Base-by-base conservation (phyloP, 768 basidiomycete genomes). In the Leucosporidium scottii region DNA sequence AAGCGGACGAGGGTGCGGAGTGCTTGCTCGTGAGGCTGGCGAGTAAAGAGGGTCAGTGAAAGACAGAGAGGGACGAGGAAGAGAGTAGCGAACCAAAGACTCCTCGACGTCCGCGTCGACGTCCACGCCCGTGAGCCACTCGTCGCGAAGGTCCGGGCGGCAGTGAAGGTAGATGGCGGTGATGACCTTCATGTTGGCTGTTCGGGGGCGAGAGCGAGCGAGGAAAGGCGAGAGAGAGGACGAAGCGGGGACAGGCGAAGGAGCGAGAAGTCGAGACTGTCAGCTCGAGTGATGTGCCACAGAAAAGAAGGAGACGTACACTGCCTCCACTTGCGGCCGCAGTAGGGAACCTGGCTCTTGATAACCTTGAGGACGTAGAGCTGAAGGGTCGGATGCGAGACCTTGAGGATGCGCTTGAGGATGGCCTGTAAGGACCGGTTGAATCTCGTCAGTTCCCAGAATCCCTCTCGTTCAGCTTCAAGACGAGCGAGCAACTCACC, bases 121-220 rank as follows among this genome's bases (percentile, higher is more conserved):
- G 77, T 98, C 94, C 20, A 86, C 86, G 1, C 91, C 91, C 18
- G 92, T 89, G 51, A 99, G 82, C 96, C 96, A 99, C 75, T 98
- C 96, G 78, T 99, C 96, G 25, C 94, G 85, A 51, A 99, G 83
- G 76, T 98, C 94, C 12, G 96, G 96, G 62, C 96, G 84, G 77
- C 93, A 97, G 75, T 97, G 96, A 66, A 98, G 82, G 78, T 99
- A 99, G 72, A 99, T 97, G 23, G 93, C 87, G 13, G 96, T 99
- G 74, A 99, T 98, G 64, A 98, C 90, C 80, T 99, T 98, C 96
- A 99, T 99, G 78, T 98, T 99, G 27, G 91, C 94, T 98, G 75
- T n/a, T 18, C 53, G 2, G 10, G 20, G 1, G 25, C 58, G 23
- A 31, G 18, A 17, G 5, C n/a, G 50, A 30, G 48, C 61, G 27